phyloP scores from a whole-genome alignment of 768 basidiomycete species.

The Chalciporus sphaerocephalus region DNA sequence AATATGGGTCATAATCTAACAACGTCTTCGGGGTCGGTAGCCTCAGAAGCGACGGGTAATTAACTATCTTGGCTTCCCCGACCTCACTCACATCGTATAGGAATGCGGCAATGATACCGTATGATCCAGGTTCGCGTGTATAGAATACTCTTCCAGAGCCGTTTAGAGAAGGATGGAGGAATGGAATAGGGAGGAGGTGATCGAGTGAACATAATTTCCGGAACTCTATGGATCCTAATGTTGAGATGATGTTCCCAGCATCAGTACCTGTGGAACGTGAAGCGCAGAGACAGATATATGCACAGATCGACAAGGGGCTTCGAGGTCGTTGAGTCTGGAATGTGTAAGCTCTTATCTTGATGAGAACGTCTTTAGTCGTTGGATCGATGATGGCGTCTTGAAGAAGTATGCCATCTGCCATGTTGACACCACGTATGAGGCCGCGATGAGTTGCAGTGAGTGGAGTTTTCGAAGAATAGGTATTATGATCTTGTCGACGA shows the following conservation, averaged over 20 bases:
- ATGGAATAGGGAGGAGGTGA: background rate
- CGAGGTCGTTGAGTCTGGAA: background rate
- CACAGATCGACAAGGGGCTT: background rate
- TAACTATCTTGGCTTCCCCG: background rate
- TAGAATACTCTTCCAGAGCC: conserved; percentile 14
- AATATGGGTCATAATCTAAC: conserved; percentile 21
- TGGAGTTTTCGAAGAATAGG: background rate
- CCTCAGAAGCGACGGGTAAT: conserved; percentile 6
- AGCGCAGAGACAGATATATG: conserved; percentile 5
- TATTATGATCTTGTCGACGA: background rate
- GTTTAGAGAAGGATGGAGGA: conserved; percentile 11
- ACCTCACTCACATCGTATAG: conserved; percentile 10
- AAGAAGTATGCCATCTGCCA: conserved; percentile 4
- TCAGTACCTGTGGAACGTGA: background rate
- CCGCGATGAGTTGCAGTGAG: conserved; percentile 12
- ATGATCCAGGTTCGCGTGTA: background rate
- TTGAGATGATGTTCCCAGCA: background rate
- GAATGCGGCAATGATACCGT: conserved; percentile 1
- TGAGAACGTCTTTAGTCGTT: conserved; percentile 7
- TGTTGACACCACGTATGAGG: background rate
- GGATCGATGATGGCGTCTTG: conserved; percentile 9
- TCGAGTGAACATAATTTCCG: background rate
- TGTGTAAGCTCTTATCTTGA: conserved; percentile 3
- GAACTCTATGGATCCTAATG: conserved; percentile 10
- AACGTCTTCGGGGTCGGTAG: background rate